Evolutionary conservation across 1,284 basidiomycete genomes (phyloP), one percentile per base, ranked within the genome.

Genomic region (Ceratobasidium theobromae): DNA sequence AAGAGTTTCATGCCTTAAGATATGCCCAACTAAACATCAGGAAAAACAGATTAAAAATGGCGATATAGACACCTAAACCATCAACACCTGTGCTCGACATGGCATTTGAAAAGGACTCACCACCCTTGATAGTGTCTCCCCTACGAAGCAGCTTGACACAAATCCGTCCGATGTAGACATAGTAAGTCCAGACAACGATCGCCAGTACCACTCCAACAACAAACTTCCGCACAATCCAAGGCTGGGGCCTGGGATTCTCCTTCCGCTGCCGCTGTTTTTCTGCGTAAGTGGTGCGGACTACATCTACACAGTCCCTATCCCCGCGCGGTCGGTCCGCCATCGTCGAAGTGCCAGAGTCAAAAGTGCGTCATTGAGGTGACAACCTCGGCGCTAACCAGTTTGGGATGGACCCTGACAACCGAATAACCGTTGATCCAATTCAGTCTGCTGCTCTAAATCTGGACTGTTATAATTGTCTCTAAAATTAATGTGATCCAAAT

Each of bases 1-100:
- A 72, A 76, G 52, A 28, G 48, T 40, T 14, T 68, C 75, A 49
- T 65, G 88, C 89, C 80, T 82, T 86, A 18, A 80, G 68, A 74
- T 91, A 93, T 2, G 84, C 79, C 88, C 89, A 91, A 0, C 85
- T 62, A 78, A 85, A 83, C 83, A 90, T 86, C n/a, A 86, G 69
- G 58, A 81, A 85, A 14, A 91, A 72, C 1, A 88, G 68, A 40
- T 78, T 78, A 71, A 86, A 90, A 1, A 84, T 79, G 0, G 81
- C 77, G 30, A 89, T 72, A 51, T 86, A 79, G 0, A 78, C 83
- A 67, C 87, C 88, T 90, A 66, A 33, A n/a, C 5, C 16, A 35
- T 35, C 18, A 45, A 57, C 3, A 43, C 3, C 35, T 38, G 62
- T 52, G 55, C 52, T 64, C 23, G 33, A 58, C 33, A 5, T 40